These are phyloP conservation scores for Calycina marina DNA, from an alignment of 2,329 filamentous ascomycete species.

Conservation along the genomic window DNA sequence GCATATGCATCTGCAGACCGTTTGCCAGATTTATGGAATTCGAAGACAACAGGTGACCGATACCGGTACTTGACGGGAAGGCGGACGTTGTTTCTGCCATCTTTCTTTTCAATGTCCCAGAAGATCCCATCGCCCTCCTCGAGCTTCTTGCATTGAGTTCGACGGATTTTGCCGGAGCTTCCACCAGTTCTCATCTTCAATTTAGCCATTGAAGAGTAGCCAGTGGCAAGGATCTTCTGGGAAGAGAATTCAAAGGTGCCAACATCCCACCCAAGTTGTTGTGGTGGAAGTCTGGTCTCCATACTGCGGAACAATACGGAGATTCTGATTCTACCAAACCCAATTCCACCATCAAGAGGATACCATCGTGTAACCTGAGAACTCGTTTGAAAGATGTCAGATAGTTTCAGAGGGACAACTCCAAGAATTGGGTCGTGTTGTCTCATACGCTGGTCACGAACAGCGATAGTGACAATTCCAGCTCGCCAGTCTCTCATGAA, in stretches of 20 bases:
- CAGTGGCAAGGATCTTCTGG: constrained; percentile 48
- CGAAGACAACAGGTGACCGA: constrained; percentile 77
- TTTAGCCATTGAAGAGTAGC: constrained; percentile 48
- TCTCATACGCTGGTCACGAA: constrained; percentile 76
- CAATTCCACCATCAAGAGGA: constrained; percentile 86
- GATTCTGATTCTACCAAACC: constrained; percentile 79
- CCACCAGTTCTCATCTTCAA: constrained; percentile 78
- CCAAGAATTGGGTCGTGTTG: constrained; percentile 93
- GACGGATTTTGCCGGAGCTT: constrained; percentile 55
- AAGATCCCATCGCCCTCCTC: constrained; percentile 44
- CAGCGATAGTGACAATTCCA: constrained; percentile 70
- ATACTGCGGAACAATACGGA: constrained; percentile 82
- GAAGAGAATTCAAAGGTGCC: constrained; percentile 84
- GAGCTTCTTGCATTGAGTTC: constrained; percentile 43
- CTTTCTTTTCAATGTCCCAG: constrained; percentile 39
- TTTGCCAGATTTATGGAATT: constrained; percentile 59
- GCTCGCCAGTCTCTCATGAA: constrained; percentile 92
- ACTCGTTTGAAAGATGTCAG: constrained; percentile 73
- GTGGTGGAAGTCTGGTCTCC: constrained; percentile 70
- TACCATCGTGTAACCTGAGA: constrained; percentile 83
- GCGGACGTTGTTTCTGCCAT: constrained; percentile 39
- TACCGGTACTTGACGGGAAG: constrained; percentile 86
- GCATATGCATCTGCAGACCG: constrained; percentile 62
- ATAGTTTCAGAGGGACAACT: constrained; percentile 75
- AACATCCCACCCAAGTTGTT: constrained; percentile 85